Conservation (phyloP, 768 basidiomycete genomes). For the Lyophyllum decastes region DNA sequence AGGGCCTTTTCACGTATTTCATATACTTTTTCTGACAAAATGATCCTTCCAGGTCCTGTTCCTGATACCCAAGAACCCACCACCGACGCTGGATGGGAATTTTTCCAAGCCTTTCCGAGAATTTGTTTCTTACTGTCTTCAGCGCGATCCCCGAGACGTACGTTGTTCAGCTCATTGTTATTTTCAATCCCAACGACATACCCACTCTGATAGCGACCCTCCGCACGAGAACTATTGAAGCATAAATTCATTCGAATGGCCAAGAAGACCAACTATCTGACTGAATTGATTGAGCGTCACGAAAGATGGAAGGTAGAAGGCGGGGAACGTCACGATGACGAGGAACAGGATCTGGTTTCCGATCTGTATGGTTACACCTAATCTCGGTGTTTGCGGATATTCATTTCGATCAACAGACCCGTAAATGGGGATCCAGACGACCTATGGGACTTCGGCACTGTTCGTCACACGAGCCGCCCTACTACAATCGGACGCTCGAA, state of each 20-base stretch:
- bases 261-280: slow-evolving; percentile 91
- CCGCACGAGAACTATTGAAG: slow-evolving; percentile 92
- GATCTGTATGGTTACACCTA: slow-evolving; percentile 55
- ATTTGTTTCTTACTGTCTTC: slow-evolving; percentile 90
- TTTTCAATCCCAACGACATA: slow-evolving; percentile 8
- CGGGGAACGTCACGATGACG: slow-evolving; percentile 73
- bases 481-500: slow-evolving; percentile 71
- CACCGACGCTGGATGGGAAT: slow-evolving; percentile 84
- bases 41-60: slow-evolving; percentile 76
- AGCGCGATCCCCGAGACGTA: slow-evolving; percentile 92
- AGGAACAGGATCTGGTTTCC: slow-evolving; percentile 58
- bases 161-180: slow-evolving; percentile 23
- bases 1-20: not conserved
- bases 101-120: slow-evolving; percentile 95
- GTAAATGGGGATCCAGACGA: slow-evolving; percentile 70
- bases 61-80: slow-evolving; percentile 97
- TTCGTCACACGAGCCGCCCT: slow-evolving; percentile 67
- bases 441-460: slow-evolving; percentile 97
- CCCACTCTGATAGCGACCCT: slow-evolving; percentile 65
- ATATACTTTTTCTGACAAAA: not conserved
- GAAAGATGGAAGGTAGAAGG: slow-evolving; percentile 94
- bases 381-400: slow-evolving; percentile 2
- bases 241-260: slow-evolving; percentile 96
- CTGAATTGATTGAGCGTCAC: slow-evolving; percentile 92
- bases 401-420: slow-evolving; percentile 37